Percentiles rank a stretch among this genome's conserved stretches.
These are phyloP conservation scores for Pythium sp. DNA, from an alignment of 352 stramenopile species.

Conservation along the genomic window DNA sequence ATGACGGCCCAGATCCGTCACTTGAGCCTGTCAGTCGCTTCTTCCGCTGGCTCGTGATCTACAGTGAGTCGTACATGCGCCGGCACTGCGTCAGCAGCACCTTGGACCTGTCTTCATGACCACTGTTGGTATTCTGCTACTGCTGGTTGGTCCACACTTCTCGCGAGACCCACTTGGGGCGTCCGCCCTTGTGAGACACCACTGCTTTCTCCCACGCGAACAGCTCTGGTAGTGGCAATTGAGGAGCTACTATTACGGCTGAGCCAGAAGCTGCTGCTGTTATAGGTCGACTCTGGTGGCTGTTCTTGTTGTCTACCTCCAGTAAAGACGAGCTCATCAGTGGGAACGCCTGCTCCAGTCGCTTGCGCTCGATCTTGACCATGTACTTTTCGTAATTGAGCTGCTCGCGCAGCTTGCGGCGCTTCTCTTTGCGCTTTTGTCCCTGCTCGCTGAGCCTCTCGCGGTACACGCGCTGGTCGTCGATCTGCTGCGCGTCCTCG, in stretches of 20 bases:
- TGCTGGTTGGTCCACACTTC: constrained; percentile 18
- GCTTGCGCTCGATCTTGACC: constrained; percentile 28
- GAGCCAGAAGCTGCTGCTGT: not conserved
- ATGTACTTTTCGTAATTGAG: constrained; percentile 33
- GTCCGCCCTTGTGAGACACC: not conserved
- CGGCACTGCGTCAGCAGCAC: constrained; percentile 25
- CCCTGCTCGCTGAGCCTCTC: constrained; percentile 40
- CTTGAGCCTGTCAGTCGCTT: not conserved
- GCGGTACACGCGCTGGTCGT: constrained; percentile 52
- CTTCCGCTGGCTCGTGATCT: constrained; percentile 7
- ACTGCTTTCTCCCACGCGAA: constrained; percentile 22
- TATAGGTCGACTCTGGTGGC: not conserved
- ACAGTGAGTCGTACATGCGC: constrained; percentile 18
- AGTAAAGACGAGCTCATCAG: not conserved
- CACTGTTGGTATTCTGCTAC: not conserved
- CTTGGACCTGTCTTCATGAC: constrained; percentile 3
- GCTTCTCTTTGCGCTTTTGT: constrained; percentile 37
- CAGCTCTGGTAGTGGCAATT: not conserved
- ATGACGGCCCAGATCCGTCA: not conserved
- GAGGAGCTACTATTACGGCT: not conserved
- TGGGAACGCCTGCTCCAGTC: constrained; percentile 5
- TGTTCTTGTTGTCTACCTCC: not conserved
- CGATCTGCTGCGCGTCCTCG: constrained; percentile 36
- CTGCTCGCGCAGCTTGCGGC: constrained; percentile 30
- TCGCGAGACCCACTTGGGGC: constrained; percentile 21